A percentile compares a stretch with the other conserved stretches of the same genome.
phyloP scores from a whole-genome alignment of 2,329 filamentous ascomycete species.

The Nemania sp. region DNA sequence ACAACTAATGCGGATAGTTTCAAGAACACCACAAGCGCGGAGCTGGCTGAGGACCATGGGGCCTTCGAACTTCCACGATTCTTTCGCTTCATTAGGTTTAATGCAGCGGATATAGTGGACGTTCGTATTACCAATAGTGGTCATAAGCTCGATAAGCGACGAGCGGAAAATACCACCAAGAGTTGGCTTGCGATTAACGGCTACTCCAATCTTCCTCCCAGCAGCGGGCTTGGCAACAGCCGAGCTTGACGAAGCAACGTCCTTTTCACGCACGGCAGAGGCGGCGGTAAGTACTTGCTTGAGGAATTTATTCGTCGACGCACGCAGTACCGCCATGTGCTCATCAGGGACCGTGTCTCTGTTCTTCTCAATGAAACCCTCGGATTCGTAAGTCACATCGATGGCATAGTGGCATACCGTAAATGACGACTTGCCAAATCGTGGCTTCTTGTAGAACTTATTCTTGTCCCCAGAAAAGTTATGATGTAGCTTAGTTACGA shows the following conservation, averaged over 20 bases:
- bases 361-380: constrained; percentile 99
- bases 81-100: constrained; percentile 97
- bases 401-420: constrained; percentile 98
- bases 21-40: constrained; percentile 96
- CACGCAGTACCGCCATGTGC: constrained; percentile 91
- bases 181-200: constrained; percentile 95
- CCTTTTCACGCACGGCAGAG: constrained; percentile 89
- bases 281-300: constrained; percentile 87
- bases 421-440: constrained; percentile 97
- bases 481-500: constrained; percentile 94
- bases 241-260: constrained; percentile 72
- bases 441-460: constrained; percentile 97
- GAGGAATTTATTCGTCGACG: constrained; percentile 87
- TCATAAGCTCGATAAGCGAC: constrained; percentile 97
- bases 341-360: constrained; percentile 98
- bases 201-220: constrained; percentile 88
- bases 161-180: constrained; percentile 99
- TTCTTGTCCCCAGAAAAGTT: constrained; percentile 92
- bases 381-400: constrained; percentile 98
- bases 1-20: constrained; percentile 97
- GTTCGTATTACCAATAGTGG: constrained; percentile 96
- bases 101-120: constrained; percentile 99
- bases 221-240: constrained; percentile 83
- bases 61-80: constrained; percentile 97
- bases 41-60: constrained; percentile 98